Conservation (phyloP, 352 stramenopile genomes). For the Pythium chondricola region DNA sequence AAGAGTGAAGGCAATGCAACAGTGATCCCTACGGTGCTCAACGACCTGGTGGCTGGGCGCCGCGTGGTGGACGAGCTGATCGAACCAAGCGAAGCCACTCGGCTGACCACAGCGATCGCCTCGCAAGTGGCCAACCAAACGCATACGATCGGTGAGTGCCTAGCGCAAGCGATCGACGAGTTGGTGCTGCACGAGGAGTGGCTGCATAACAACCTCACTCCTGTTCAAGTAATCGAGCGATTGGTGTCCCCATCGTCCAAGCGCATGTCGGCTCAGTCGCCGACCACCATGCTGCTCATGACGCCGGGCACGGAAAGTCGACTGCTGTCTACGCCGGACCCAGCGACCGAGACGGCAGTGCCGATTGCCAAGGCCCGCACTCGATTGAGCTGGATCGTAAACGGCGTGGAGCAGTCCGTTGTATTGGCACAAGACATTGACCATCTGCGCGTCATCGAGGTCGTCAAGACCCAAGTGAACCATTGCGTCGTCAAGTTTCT, state of each 20-base stretch:
- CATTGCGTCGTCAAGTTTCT: slow-evolving; percentile 20
- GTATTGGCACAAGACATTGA: neutral
- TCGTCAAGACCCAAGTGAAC: slow-evolving; percentile 16
- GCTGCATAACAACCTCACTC: slow-evolving; percentile 16
- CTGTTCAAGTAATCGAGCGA: slow-evolving; percentile 15
- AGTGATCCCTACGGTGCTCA: slow-evolving; percentile 8
- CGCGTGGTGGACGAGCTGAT: slow-evolving; percentile 33
- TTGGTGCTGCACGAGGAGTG: slow-evolving; percentile 11
- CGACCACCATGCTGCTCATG: slow-evolving; percentile 16
- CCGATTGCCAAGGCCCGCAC: slow-evolving; percentile 1
- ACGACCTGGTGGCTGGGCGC: slow-evolving; percentile 18
- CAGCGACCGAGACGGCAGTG: neutral
- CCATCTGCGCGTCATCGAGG: neutral
- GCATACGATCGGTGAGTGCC: slow-evolving; percentile 13
- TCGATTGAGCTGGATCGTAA: slow-evolving; percentile 2
- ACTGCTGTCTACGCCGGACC: slow-evolving; percentile 9
- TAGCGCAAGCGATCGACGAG: slow-evolving; percentile 26
- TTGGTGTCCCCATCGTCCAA: slow-evolving; percentile 6
- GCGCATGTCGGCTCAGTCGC: neutral
- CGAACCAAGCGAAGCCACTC: slow-evolving; percentile 20
- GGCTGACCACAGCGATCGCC: slow-evolving; percentile 14
- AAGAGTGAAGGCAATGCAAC: neutral
- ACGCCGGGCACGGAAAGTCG: slow-evolving; percentile 19
- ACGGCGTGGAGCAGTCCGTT: neutral
- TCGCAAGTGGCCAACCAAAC: slow-evolving; percentile 24